Conservation (phyloP, 1,139 yeast genomes). For the Lodderomyces margitis region DNA sequence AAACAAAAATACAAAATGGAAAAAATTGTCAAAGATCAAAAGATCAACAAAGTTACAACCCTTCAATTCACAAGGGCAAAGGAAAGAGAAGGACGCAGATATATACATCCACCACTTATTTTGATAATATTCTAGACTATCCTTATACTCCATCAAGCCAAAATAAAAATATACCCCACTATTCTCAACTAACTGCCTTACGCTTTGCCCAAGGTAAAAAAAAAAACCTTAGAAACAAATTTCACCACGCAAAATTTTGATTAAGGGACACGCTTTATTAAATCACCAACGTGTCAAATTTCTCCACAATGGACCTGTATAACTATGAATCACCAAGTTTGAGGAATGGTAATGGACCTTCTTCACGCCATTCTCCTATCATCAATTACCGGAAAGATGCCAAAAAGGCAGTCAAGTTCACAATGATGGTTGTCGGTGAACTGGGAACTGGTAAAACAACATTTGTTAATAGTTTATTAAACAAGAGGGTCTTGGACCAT, state of each 20-base stretch:
- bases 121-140: no score
- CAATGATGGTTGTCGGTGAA: constrained; percentile 80
- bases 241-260: neutral
- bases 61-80: neutral
- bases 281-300: neutral
- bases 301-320: constrained; percentile 27
- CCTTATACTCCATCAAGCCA: no score
- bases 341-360: constrained; percentile 15
- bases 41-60: neutral
- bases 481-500: constrained; percentile 59
- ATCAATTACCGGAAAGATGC: constrained; percentile 65
- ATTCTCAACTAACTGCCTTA: no score
- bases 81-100: neutral
- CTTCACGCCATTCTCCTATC: constrained; percentile 38
- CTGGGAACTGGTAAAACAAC: constrained; percentile 88
- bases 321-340: constrained; percentile 36
- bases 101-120: no score
- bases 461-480: constrained; percentile 72
- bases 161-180: no score
- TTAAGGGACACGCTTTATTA: constrained; percentile 4
- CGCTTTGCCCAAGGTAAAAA: no score
- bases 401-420: constrained; percentile 81
- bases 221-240: no score
- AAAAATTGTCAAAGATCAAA: neutral
- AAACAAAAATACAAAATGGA: neutral